A percentile compares a stretch with the other conserved stretches of the same genome.
phyloP scores from a whole-genome alignment of 345 rosid genomes.

The Ricinus communis region DNA sequence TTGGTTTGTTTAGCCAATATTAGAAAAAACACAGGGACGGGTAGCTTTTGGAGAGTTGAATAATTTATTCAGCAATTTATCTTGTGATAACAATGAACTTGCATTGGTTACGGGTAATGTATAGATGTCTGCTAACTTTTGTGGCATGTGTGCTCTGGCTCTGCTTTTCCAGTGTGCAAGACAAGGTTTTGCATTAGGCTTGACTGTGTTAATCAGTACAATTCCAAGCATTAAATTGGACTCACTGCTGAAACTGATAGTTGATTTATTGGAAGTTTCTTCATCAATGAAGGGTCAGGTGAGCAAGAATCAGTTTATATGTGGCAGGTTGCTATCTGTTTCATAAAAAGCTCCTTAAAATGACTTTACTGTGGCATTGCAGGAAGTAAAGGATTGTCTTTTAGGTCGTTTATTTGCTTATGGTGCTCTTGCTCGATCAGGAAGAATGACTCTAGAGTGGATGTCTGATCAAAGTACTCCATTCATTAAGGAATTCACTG shows the following conservation, averaged over 20 bases:
- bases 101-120: background rate
- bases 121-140: constrained; percentile 7
- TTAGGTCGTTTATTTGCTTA: constrained; percentile 86
- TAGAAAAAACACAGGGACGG: background rate
- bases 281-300: constrained; percentile 98
- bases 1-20: too few species aligned
- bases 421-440: constrained; percentile 82
- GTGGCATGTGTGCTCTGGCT: background rate
- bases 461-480: constrained; percentile 50
- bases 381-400: constrained; percentile 90
- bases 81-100: background rate
- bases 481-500: constrained; percentile 59
- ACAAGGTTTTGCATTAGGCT: constrained; percentile 92
- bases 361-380: constrained; percentile 22
- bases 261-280: constrained; percentile 66
- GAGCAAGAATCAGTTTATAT: constrained; percentile 22
- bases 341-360: constrained; percentile 4
- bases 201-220: constrained; percentile 52
- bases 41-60: background rate
- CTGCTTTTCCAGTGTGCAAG: constrained; percentile 74
- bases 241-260: constrained; percentile 68
- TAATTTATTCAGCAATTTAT: constrained; percentile 6
- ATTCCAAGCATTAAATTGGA: constrained; percentile 64
- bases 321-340: constrained; percentile 1
- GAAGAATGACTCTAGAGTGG: constrained; percentile 65